These are phyloP conservation scores for Lippia alba DNA, from an alignment of 305 asterid genomes.

Conservation along the genomic window DNA sequence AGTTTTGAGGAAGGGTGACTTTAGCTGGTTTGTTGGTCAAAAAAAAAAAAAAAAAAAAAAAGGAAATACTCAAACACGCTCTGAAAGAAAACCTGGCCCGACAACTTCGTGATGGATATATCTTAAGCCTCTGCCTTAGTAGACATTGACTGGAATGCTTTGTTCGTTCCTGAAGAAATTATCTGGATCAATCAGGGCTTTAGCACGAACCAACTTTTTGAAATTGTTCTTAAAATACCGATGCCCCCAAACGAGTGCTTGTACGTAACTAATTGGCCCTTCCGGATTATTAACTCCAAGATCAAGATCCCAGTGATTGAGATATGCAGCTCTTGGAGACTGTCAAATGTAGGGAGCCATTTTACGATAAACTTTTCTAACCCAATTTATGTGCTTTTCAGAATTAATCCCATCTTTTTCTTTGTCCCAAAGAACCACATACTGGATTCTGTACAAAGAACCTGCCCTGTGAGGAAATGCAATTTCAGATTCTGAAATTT, in stretches of 20 bases:
- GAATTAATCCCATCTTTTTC: not conserved
- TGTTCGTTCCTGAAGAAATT: conserved; percentile 50
- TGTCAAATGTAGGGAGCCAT: conserved; percentile 40
- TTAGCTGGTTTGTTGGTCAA: too few relatives aligned
- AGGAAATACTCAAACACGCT: too few relatives aligned
- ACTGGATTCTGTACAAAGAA: conserved; percentile 30
- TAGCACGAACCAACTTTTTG: conserved; percentile 32
- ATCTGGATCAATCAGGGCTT: conserved; percentile 35
- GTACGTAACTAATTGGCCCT: conserved; percentile 14
- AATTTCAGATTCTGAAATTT: conserved; percentile 27
- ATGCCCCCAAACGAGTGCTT: conserved; percentile 42
- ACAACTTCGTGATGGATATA: too few relatives aligned
- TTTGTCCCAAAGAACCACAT: conserved; percentile 9
- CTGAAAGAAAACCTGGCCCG: too few relatives aligned
- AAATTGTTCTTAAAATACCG: conserved; percentile 39
- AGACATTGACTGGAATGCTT: conserved; percentile 47
- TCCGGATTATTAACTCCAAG: conserved; percentile 29
- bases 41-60: too few relatives aligned
- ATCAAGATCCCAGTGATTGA: conserved; percentile 50
- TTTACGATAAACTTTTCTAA: conserved; percentile 30
- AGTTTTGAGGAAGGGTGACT: too few relatives aligned
- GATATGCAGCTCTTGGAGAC: conserved; percentile 38
- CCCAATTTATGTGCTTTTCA: conserved; percentile 26
- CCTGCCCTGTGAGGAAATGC: conserved; percentile 51
- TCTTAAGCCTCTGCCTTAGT: too few relatives aligned